A percentile compares a stretch with the other conserved stretches of the same genome.
Evolutionary conservation across 331 rosid genomes (phyloP).

Genomic region (Quercus tomentella): DNA sequence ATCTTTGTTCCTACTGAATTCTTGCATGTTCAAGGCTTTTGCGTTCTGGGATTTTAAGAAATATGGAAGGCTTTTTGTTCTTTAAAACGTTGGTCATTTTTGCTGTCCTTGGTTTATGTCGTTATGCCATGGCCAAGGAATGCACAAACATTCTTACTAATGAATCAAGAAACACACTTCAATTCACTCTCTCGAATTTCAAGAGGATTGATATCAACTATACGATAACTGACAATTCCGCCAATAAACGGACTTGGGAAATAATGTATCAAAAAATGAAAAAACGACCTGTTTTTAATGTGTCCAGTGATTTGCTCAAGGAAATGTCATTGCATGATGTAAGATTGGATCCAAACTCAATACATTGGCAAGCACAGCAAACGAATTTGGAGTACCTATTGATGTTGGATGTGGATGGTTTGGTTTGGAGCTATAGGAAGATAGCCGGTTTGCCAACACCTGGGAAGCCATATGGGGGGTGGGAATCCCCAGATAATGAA

Average conservation of each 20-base stretch:
- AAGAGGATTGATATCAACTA: constrained; percentile 50
- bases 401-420: constrained; percentile 71
- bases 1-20: background rate
- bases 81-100: constrained; percentile 19
- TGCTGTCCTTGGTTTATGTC: constrained; percentile 23
- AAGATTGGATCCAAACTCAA: constrained; percentile 46
- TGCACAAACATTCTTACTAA: constrained; percentile 64
- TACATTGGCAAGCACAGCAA: constrained; percentile 55
- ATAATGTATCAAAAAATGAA: constrained; percentile 59
- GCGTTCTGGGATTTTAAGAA: background rate
- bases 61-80: constrained; percentile 30
- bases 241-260: constrained; percentile 52
- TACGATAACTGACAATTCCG: constrained; percentile 69
- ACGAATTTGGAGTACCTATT: constrained; percentile 75
- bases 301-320: constrained; percentile 47
- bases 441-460: constrained; percentile 74
- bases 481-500: constrained; percentile 53
- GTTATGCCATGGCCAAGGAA: constrained; percentile 39
- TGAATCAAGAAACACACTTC: constrained; percentile 46
- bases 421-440: constrained; percentile 83
- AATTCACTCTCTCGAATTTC: constrained; percentile 34
- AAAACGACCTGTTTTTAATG: constrained; percentile 18
- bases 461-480: constrained; percentile 57
- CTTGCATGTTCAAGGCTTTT: constrained; percentile 5
- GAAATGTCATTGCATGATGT: constrained; percentile 69